These are phyloP conservation scores for Debaryomycetaceae sp. DNA, from an alignment of 1,139 yeast species.

Conservation along the genomic window DNA sequence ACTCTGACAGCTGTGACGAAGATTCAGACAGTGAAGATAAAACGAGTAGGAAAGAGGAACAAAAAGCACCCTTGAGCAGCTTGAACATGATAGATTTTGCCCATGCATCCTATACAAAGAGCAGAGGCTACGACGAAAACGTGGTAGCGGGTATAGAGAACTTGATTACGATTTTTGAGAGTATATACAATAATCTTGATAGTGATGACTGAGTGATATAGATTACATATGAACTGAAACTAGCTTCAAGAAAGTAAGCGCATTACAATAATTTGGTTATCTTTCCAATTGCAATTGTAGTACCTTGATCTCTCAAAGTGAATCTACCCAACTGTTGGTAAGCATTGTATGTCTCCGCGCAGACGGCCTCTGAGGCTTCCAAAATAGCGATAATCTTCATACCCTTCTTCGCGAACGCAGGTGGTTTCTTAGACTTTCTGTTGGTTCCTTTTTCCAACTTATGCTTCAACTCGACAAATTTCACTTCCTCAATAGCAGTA, in stretches of 20 bases:
- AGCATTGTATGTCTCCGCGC: constrained; percentile 88
- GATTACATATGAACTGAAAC: constrained; percentile 2
- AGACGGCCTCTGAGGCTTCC: constrained; percentile 81
- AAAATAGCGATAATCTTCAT: constrained; percentile 94
- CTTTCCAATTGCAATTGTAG: constrained; percentile 97
- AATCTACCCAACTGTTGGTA: constrained; percentile 97
- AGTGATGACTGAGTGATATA: neutral
- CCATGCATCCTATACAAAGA: constrained; percentile 65
- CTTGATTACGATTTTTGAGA: constrained; percentile 44
- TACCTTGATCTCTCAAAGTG: constrained; percentile 97
- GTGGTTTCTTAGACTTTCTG: constrained; percentile 93
- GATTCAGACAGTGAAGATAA: constrained; percentile 30
- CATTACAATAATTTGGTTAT: constrained; percentile 64
- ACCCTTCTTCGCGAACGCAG: constrained; percentile 98
- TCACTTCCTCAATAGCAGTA: constrained; percentile 96
- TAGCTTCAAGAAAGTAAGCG: neutral
- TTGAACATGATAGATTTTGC: constrained; percentile 85
- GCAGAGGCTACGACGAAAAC: constrained; percentile 70
- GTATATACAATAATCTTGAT: constrained; percentile 5
- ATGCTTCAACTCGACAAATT: constrained; percentile 77
- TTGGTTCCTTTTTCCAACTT: constrained; percentile 95
- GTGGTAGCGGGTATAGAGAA: constrained; percentile 64
- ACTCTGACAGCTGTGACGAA: constrained; percentile 25
- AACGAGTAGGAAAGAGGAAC: constrained; percentile 18
- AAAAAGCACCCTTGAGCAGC: constrained; percentile 31